Percentiles rank a stretch among this genome's conserved stretches.
These are phyloP conservation scores for Pelargonium nanum DNA, from an alignment of 345 rosid species.

Conservation along the genomic window DNA sequence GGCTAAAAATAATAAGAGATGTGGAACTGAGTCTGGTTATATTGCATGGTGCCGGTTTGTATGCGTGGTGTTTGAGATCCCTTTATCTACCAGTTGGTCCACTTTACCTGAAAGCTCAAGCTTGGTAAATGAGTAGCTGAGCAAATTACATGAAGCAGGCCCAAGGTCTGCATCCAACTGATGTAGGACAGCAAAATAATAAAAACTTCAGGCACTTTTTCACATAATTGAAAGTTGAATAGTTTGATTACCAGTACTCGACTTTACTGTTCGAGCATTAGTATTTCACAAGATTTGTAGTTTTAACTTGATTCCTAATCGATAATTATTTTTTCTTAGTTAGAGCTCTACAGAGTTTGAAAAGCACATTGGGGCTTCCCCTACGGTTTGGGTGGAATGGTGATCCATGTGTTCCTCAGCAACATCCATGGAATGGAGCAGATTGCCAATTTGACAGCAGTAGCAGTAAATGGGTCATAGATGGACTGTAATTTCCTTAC, in stretches of 20 bases:
- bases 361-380: constrained; percentile 72
- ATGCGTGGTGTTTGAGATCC: too few species aligned
- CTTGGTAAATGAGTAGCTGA: not conserved
- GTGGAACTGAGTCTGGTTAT: too few species aligned
- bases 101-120: not conserved
- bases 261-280: not conserved
- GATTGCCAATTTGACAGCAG: constrained; percentile 65
- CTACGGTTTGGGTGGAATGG: constrained; percentile 97
- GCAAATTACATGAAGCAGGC: too few species aligned
- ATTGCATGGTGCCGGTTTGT: too few species aligned
- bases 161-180: too few species aligned
- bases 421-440: constrained; percentile 98
- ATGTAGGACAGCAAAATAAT: not conserved
- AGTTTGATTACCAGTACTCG: not conserved
- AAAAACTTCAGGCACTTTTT: not conserved
- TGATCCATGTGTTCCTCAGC: constrained; percentile 98
- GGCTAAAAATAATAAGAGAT: too few species aligned
- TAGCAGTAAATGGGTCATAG: constrained; percentile 78
- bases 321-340: constrained; percentile 32
- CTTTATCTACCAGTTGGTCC: too few species aligned
- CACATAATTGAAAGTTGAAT: not conserved
- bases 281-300: not conserved
- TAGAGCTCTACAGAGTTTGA: constrained; percentile 57
- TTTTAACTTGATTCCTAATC: constrained; percentile 11
- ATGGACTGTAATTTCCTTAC: constrained; percentile 71